Evolutionary conservation across 2,329 filamentous ascomycete genomes (phyloP).

Genomic region (Aureobasidium sp.): DNA sequence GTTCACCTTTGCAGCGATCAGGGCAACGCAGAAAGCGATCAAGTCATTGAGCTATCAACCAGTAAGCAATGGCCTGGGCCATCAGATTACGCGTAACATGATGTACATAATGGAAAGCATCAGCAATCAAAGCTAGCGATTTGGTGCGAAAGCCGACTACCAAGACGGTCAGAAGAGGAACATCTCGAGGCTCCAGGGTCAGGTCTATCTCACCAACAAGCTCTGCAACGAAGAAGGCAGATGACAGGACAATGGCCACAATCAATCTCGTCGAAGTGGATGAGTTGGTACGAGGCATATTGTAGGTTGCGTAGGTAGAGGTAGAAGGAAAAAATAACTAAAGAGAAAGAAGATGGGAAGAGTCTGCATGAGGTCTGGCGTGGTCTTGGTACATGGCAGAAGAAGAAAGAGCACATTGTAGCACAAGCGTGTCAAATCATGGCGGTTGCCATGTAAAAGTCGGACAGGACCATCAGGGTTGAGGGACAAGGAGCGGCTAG

Average conservation of each 20-base stretch:
- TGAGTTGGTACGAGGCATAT: conserved; percentile 2
- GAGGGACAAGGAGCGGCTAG: background rate
- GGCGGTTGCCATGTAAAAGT: conserved; percentile 4
- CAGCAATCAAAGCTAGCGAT: conserved; percentile 64
- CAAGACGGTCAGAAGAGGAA: background rate
- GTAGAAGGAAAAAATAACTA: background rate
- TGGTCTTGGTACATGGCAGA: background rate
- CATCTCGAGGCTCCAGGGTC: background rate
- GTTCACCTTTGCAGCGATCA: conserved; percentile 53
- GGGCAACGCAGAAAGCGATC: conserved; percentile 58
- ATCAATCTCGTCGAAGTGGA: background rate
- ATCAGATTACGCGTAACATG: background rate
- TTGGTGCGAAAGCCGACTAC: conserved; percentile 60
- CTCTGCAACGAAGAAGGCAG: conserved; percentile 9
- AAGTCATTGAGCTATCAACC: conserved; percentile 56
- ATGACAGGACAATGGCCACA: background rate
- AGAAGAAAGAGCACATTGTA: background rate
- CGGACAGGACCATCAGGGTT: conserved; percentile 4
- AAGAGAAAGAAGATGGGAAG: background rate
- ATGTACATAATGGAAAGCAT: conserved; percentile 69
- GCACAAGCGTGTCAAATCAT: conserved; percentile 5
- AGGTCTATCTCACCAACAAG: background rate
- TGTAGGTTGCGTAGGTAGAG: background rate
- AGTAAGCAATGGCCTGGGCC: background rate
- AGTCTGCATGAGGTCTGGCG: background rate